phyloP scores from a whole-genome alignment of 2,329 filamentous ascomycete species.

The Fusarium sp. region DNA sequence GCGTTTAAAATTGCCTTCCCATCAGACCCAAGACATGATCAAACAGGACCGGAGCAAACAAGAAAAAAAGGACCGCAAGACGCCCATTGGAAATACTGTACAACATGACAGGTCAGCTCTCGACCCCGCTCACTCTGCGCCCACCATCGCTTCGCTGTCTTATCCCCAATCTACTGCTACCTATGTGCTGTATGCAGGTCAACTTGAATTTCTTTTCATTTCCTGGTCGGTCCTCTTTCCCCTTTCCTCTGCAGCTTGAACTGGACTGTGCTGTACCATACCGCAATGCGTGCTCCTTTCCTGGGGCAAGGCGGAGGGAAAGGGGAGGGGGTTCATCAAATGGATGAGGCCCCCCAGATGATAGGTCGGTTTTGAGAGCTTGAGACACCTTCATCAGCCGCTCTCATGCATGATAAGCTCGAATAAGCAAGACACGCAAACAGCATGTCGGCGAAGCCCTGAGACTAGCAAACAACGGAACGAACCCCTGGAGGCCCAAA shows the following conservation, averaged over 20 bases:
- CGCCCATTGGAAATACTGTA: conserved; percentile 29
- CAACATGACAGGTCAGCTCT: conserved; percentile 38
- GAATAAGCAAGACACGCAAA: conserved; percentile 29
- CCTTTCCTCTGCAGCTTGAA: conserved; percentile 12
- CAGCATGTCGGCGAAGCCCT: conserved; percentile 6
- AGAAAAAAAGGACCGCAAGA: conserved; percentile 14
- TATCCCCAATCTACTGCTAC: conserved; percentile 10
- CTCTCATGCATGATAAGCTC: conserved; percentile 33
- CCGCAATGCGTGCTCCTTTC: not conserved
- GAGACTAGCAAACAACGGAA: conserved; percentile 8
- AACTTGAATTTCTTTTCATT: conserved; percentile 23
- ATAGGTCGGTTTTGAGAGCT: not conserved
- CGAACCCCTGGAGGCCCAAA: conserved; percentile 21
- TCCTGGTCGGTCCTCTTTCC: conserved; percentile 13
- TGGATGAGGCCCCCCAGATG: not conserved
- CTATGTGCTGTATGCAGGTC: conserved; percentile 29
- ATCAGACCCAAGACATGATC: conserved; percentile 12
- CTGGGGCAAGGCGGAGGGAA: not conserved
- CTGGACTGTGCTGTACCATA: not conserved
- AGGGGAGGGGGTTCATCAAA: not conserved
- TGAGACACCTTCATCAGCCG: conserved; percentile 12
- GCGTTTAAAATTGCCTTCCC: conserved; percentile 12
- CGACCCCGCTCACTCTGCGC: conserved; percentile 32
- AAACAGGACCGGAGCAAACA: conserved; percentile 9
- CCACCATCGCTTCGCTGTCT: conserved; percentile 22